A percentile compares a stretch with the other conserved stretches of the same genome.
phyloP scores from a whole-genome alignment of 257 asterid species.

The Echites panduratus region DNA sequence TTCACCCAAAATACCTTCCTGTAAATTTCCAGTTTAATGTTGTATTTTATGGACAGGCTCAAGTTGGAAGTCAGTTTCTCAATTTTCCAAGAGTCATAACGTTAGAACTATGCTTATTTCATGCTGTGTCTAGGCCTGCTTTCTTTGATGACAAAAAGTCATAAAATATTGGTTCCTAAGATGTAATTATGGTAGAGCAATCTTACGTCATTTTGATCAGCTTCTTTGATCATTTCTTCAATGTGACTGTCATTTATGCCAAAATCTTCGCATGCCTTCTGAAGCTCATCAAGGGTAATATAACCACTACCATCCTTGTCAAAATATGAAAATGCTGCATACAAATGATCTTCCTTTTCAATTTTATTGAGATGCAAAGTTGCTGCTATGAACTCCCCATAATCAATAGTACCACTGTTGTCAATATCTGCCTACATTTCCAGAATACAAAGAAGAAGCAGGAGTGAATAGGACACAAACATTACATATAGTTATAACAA shows the following conservation, averaged over 20 bases:
- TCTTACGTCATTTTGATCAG: constrained; percentile 74
- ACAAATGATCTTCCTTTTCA: constrained; percentile 67
- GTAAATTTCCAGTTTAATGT: background rate
- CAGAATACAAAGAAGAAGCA: background rate
- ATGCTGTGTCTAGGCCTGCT: background rate
- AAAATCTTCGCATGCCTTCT: constrained; percentile 75
- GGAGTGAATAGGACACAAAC: background rate
- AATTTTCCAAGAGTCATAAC: no score
- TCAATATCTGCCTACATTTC: constrained; percentile 75
- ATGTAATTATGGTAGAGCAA: background rate
- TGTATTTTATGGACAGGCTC: background rate
- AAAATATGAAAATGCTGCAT: constrained; percentile 75
- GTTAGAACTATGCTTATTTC: background rate
- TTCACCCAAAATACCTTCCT: background rate
- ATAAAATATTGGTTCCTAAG: background rate
- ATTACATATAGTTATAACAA: no score
- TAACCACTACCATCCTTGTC: constrained; percentile 87
- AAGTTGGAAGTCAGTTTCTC: background rate
- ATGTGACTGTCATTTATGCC: constrained; percentile 56
- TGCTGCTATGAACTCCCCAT: constrained; percentile 88
- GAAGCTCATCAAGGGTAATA: constrained; percentile 83
- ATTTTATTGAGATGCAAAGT: constrained; percentile 83
- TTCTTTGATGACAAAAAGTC: background rate
- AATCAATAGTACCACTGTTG: constrained; percentile 85
- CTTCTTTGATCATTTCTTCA: constrained; percentile 82